Percentiles rank a stretch among this genome's conserved stretches.
phyloP scores from a whole-genome alignment of 1,284 basidiomycete species.

The Puccinia polysora region DNA sequence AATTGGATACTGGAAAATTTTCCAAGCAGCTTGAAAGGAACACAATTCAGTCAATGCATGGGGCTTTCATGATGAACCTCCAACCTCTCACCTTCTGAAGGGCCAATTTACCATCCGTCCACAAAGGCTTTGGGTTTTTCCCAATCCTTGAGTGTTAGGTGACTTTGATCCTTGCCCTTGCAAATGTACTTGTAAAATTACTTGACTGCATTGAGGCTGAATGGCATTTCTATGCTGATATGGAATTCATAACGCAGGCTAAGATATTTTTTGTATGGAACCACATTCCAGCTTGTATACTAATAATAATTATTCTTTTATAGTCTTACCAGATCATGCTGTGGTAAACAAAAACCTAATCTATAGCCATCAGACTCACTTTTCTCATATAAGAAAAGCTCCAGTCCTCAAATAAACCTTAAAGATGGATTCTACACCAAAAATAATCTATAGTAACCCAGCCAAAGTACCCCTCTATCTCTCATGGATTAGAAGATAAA shows the following conservation, averaged over 20 bases:
- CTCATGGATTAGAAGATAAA: too few species aligned
- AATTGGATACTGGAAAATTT: neutral
- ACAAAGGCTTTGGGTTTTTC: neutral
- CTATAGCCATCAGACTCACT: too few species aligned
- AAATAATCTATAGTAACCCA: too few species aligned
- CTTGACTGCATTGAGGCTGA: constrained; percentile 2
- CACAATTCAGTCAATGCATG: neutral
- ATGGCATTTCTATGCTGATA: constrained; percentile 7
- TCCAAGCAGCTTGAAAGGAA: neutral
- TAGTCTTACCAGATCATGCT: too few species aligned
- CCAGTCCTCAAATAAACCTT: too few species aligned
- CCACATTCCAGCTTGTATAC: too few species aligned
- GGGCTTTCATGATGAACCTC: too few species aligned
- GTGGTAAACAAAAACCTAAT: too few species aligned
- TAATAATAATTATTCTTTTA: too few species aligned
- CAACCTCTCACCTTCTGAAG: constrained; percentile 16
- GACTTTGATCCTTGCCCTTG: constrained; percentile 8
- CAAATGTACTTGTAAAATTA: constrained; percentile 25
- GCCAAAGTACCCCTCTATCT: too few species aligned
- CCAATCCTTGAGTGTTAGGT: neutral
- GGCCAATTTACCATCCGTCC: constrained; percentile 1
- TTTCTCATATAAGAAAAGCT: too few species aligned
- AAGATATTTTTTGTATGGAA: constrained; percentile 8
- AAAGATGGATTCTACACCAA: too few species aligned
- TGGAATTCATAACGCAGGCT: constrained; percentile 6